Base-by-base conservation (phyloP, 768 basidiomycete genomes). In the Hypholoma sublateritium region DNA sequence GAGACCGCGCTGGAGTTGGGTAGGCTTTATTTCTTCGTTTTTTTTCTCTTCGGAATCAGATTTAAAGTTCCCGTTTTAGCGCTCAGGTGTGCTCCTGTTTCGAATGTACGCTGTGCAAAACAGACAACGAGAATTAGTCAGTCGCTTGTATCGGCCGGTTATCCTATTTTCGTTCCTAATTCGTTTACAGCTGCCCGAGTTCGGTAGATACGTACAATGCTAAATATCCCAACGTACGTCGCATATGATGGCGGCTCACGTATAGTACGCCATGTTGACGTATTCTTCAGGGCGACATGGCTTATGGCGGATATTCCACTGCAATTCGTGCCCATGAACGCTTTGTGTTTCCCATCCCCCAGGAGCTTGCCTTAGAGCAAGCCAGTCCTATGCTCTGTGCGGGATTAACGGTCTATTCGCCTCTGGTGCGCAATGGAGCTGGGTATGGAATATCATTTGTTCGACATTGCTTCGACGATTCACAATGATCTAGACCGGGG, bases 321-420 rank as follows among this genome's bases (percentile, higher is more conserved):
- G 77, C 72, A 1, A 71, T 81, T 43, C 74, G 75, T 34, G 77
- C 72, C 0, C 72, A 79, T 24, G 79, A 85, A 48, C 79, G 76
- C 53, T 89, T 82, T 60, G 82, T 83, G 34, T 79, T 88, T 64
- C 75, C 76, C 6, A 80, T 90, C 41, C 87, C 87, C 1, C 74
- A 83, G 5, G 71, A 65, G 11, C 67, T 89, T 22, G 69, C 78
- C 32, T 73, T 81, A 6, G 78, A 78, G 50, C 58, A 82, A 49
- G 84, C 83, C 7, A 84, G 85, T 1, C 84, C 85, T 5, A 80
- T 89, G 80, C 67, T 87, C 41, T 88, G 85, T 64, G 87, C 75
- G 5, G 85, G 86, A 22, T 67, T 86, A 16, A 87, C 86, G 4
- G 80, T 83, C 11, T 86, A 75, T 70, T 85, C 83, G 0, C 86